Conservation (phyloP, 306 rosid species). For the Gleditsia sinensis region DNA sequence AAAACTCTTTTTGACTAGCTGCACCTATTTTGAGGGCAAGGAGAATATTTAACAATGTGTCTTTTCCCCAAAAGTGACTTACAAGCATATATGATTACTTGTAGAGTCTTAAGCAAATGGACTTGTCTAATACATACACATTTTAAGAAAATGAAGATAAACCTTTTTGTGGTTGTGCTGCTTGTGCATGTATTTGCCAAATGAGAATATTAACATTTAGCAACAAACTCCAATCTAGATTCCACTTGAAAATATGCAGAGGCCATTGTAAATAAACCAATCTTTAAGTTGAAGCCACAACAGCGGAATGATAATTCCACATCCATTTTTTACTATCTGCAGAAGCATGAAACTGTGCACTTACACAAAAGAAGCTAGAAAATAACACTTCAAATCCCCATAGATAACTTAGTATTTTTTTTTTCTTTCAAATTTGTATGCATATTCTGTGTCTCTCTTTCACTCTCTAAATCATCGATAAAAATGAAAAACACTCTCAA, state of each 20-base stretch:
- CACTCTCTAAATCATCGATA: conserved; percentile 1
- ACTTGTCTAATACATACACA: not conserved
- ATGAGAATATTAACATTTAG: too few species aligned
- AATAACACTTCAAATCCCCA: conserved; percentile 24
- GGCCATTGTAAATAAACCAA: not conserved
- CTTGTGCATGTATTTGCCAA: too few species aligned
- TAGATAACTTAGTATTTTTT: conserved; percentile 7
- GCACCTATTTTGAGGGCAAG: not conserved
- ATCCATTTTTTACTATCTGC: conserved; percentile 20
- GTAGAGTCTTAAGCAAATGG: not conserved
- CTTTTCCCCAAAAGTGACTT: not conserved
- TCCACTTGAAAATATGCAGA: not conserved
- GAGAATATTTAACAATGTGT: too few species aligned
- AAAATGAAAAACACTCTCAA: conserved; percentile 2
- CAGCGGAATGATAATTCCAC: not conserved
- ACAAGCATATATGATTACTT: not conserved
- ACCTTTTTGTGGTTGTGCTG: too few species aligned
- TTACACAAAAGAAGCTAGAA: conserved; percentile 35
- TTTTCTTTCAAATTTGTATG: conserved; percentile 19
- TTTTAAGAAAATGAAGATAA: not conserved
- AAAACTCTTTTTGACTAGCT: too few species aligned
- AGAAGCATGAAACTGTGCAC: conserved; percentile 33
- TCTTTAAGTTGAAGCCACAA: not conserved
- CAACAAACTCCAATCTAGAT: too few species aligned
- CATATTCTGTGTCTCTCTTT: not conserved